Conservation (phyloP, 768 basidiomycete genomes). For the Boletus reticulatus region DNA sequence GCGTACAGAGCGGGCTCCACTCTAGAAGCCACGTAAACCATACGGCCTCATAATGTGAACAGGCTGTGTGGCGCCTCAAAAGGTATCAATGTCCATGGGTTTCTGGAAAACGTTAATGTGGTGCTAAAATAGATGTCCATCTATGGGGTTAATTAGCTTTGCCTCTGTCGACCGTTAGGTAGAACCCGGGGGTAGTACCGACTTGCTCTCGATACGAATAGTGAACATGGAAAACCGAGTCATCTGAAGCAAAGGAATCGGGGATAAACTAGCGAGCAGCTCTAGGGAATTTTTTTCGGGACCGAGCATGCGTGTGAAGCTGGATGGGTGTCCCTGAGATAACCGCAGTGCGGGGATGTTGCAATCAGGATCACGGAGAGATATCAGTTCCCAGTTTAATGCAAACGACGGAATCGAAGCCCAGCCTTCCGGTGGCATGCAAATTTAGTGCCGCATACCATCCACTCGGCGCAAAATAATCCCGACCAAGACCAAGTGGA, state of each 20-base stretch:
- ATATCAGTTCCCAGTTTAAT: neutral
- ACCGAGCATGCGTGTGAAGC: constrained; percentile 1
- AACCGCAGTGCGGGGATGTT: neutral
- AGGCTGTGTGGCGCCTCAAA: constrained; percentile 4
- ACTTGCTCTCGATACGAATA: neutral
- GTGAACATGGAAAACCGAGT: too few species aligned
- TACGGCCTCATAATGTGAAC: neutral
- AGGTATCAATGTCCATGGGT: neutral
- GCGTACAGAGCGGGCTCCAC: neutral
- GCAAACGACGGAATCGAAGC: neutral
- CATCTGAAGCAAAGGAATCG: neutral
- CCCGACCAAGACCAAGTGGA: neutral
- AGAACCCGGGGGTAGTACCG: neutral
- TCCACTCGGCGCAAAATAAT: neutral
- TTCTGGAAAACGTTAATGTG: neutral
- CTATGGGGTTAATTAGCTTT: neutral
- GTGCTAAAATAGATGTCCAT: constrained; percentile 6
- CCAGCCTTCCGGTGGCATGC: neutral
- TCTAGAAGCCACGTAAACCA: neutral
- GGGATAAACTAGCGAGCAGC: too few species aligned
- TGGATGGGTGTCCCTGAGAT: neutral
- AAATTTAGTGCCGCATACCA: neutral
- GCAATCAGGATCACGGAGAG: neutral
- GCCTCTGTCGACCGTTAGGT: neutral
- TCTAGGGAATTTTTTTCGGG: neutral